Evolutionary conservation across 169 alveolate species (phyloP), one percentile per base, ranked within the genome.

Genomic region (Plasmodium vivax): DNA sequence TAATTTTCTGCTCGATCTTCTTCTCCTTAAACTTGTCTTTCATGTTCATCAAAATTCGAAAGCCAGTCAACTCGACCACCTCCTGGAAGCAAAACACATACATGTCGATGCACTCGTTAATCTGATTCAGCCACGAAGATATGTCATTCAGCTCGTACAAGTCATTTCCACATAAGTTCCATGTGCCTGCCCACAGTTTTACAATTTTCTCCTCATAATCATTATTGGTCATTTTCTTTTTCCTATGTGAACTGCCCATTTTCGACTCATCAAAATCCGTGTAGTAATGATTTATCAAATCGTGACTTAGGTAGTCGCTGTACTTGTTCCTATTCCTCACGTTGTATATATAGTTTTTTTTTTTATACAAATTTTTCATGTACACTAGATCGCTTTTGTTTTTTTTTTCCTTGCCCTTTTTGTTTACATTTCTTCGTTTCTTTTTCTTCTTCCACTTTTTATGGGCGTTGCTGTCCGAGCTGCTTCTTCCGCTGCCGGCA

Each of bases 41-140:
- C 94, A 90, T 90, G 27, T 90, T 90, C 94, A 90, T 90, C 74
- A 90, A 68, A 80, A 90, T 71, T 27, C 94, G 12, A 82, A 92
- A 92, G 14, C 95, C 93, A 14, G 95, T 92, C 30, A 84, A 74
- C 81, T 85, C 93, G 7, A 96, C 97, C 27, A 96, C 95, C 73
- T 96, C 98, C 80, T 96, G 98, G 43, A 96, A 81, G 72, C 95
- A 95, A 85, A 96, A 96, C 74, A 94, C 96, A 73, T 91, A 96
- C 58, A 96, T 81, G 30, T 93, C 97, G 19, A 95, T 87, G 47
- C 91, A 92, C 38, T 83, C 85, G 47, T 83, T 58, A 62, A 94
- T 93, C 51, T 85, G 51, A 62, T 92, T 81, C 34, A 96, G 43
- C 98, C 98, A 96, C 19, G 95, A 94, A 14, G 90, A 84, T 19